These are phyloP conservation scores for Talinum fruticosum DNA, from an alignment of 148 eudicot genomes.

Conservation along the genomic window DNA sequence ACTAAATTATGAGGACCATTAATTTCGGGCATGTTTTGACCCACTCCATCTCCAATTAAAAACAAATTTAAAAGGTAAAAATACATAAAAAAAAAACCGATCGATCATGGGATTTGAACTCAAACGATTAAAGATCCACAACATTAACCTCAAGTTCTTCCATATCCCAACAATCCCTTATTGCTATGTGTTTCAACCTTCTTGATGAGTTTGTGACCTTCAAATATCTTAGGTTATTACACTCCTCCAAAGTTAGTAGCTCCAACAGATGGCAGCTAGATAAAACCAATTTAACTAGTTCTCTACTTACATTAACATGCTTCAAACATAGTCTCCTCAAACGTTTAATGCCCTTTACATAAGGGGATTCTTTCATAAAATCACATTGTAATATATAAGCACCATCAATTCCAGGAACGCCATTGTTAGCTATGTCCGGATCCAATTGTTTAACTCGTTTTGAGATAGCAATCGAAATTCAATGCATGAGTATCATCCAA, in stretches of 20 bases:
- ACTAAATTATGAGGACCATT: background rate
- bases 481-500: background rate
- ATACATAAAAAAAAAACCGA: too few species aligned
- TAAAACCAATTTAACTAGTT: background rate
- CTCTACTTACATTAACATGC: constrained; percentile 2
- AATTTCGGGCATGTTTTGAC: background rate
- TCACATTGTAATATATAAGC: background rate
- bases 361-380: background rate
- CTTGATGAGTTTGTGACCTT: background rate
- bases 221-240: background rate
- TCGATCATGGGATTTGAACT: background rate
- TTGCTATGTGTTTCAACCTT: constrained; percentile 10
- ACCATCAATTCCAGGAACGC: background rate
- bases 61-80: too few species aligned
- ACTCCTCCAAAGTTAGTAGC: background rate
- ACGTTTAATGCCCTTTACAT: background rate
- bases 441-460: constrained; percentile 16
- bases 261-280: constrained; percentile 9
- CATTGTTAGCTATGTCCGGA: background rate
- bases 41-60: background rate
- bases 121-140: constrained; percentile 7
- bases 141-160: constrained; percentile 8
- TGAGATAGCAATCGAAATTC: constrained; percentile 17
- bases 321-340: background rate
- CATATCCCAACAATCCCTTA: background rate